phyloP scores from a whole-genome alignment of 2,329 filamentous ascomycete species.

The Pyrenochaeta sp. region DNA sequence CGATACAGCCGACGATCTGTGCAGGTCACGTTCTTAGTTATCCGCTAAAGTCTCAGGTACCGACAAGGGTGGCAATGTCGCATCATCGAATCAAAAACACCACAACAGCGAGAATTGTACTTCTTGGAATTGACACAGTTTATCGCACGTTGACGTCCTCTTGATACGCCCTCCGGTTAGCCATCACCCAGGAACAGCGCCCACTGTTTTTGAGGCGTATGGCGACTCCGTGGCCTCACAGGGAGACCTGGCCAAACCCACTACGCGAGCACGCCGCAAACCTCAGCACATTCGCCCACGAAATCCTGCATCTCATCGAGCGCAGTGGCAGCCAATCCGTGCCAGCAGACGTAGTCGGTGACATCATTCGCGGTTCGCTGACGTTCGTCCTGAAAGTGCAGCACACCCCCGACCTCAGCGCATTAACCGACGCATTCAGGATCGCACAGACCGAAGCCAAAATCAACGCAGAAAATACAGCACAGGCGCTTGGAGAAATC shows the following conservation, averaged over 20 bases:
- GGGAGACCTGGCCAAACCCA: no score
- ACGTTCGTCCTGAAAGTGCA: constrained; percentile 23
- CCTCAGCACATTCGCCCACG: constrained; percentile 19
- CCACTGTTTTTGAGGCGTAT: no score
- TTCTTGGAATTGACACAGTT: constrained; percentile 23
- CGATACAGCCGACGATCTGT: no score
- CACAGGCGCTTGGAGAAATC: constrained; percentile 14
- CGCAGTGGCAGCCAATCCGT: constrained; percentile 18
- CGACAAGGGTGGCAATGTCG: no score
- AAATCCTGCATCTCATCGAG: constrained; percentile 13
- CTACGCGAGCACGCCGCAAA: constrained; percentile 18
- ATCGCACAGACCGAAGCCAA: constrained; percentile 21
- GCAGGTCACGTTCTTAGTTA: no score
- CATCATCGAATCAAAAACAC: no score
- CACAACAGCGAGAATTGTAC: constrained; percentile 21
- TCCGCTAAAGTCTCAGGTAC: no score
- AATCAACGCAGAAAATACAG: constrained; percentile 8
- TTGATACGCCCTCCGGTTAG: no score
- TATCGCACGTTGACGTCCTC: no score
- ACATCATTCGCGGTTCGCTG: constrained; percentile 16
- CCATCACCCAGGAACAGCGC: no score
- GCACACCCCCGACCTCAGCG: constrained; percentile 19
- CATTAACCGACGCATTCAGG: constrained; percentile 16
- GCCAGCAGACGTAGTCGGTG: constrained; percentile 18
- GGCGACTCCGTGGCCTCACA: no score